Percentiles rank a stretch among this genome's conserved stretches.
These are phyloP conservation scores for Arthrobotrys sinensis DNA, from an alignment of 2,329 filamentous ascomycete genomes.

Conservation along the genomic window DNA sequence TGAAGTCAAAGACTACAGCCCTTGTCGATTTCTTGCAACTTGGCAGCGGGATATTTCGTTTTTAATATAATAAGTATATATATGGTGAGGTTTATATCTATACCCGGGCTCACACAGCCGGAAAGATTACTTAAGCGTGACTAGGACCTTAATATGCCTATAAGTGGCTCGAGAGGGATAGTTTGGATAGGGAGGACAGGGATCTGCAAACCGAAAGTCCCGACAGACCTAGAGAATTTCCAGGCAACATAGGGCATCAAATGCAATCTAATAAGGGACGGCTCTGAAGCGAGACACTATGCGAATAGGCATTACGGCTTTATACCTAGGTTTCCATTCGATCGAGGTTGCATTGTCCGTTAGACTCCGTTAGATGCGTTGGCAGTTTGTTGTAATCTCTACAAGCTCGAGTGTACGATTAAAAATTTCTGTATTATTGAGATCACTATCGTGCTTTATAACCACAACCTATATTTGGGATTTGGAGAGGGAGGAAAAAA, in stretches of 20 bases:
- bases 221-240: conserved; percentile 41
- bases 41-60: conserved; percentile 47
- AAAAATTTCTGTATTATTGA: too few relatives aligned
- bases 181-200: conserved; percentile 20
- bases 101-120: conserved; percentile 15
- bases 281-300: conserved; percentile 44
- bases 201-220: conserved; percentile 57
- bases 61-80: conserved; percentile 30
- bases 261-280: conserved; percentile 32
- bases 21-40: conserved; percentile 25
- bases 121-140: conserved; percentile 55
- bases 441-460: not conserved
- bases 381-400: conserved; percentile 28
- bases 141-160: conserved; percentile 18
- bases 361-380: conserved; percentile 14
- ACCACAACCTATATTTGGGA: not conserved
- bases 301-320: conserved; percentile 41
- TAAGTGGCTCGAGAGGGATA: conserved; percentile 12
- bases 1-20: not conserved
- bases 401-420: not conserved
- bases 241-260: conserved; percentile 49
- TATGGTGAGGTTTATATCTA: conserved; percentile 32
- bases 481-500: too few relatives aligned
- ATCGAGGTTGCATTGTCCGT: not conserved
- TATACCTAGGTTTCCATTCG: conserved; percentile 18